These are phyloP conservation scores for Tilletiopsis washingtonensis DNA, from an alignment of 1,284 basidiomycete genomes.

Conservation along the genomic window DNA sequence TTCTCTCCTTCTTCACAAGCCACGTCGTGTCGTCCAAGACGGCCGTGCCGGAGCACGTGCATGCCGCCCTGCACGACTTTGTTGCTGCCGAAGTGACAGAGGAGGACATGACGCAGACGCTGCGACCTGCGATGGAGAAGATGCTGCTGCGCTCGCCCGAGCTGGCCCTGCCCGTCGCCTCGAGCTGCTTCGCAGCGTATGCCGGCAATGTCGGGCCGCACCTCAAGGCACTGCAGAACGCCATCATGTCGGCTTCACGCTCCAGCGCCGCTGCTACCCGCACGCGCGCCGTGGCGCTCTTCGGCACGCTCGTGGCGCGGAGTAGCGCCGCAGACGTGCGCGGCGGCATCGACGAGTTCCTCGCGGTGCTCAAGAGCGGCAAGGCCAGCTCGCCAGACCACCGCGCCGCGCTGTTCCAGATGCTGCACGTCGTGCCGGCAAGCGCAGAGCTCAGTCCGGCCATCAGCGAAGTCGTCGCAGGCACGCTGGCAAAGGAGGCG, in stretches of 20 bases:
- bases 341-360: constrained; percentile 20
- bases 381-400: constrained; percentile 31
- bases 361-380: constrained; percentile 26
- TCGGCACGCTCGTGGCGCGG: constrained; percentile 11
- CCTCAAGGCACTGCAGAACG: constrained; percentile 17
- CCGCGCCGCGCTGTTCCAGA: constrained; percentile 24
- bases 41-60: constrained; percentile 15
- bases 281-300: constrained; percentile 16
- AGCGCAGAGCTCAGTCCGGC: constrained; percentile 5
- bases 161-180: constrained; percentile 22
- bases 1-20: constrained; percentile 32
- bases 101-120: constrained; percentile 18
- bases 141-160: constrained; percentile 44
- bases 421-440: constrained; percentile 16
- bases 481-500: constrained; percentile 33
- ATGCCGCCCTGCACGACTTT: constrained; percentile 29
- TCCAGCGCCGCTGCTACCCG: constrained; percentile 30
- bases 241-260: constrained; percentile 25
- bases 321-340: constrained; percentile 11
- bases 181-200: constrained; percentile 18
- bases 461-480: constrained; percentile 17
- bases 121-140: constrained; percentile 42
- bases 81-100: constrained; percentile 19
- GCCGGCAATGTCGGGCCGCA: constrained; percentile 17
- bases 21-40: constrained; percentile 35